Evolutionary conservation across 345 rosid genomes (phyloP), one percentile per base, ranked within the genome.

Genomic region (Rhodomyrtus tomentosa): DNA sequence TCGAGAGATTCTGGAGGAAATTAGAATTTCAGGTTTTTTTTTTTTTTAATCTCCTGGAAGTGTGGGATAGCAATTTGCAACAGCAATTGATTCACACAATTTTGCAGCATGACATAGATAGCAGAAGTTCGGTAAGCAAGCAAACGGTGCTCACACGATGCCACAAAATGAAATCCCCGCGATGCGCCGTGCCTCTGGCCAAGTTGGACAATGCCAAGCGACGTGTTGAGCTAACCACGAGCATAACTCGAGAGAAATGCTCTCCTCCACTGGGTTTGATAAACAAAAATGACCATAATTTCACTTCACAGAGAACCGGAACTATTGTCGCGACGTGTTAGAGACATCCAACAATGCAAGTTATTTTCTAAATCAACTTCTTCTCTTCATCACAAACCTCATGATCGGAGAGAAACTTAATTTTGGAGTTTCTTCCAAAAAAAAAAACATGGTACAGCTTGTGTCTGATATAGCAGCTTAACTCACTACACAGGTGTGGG

Each of bases 401-500:
- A 62, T 3, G 22, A 62, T 32, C 32, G 18, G 76, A 68, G 76
- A 68, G 42, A 68, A 16, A 68, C 20, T 45, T 68, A 36, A 4
- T 32, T 54, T 22, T 68, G 9, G 24, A 32, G 10, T 68, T 68
- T 68, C 45, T 1, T 68, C 76, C 76, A 8, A 9, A 68, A 32
- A 45, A 68, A 68, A 68, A 32, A 20, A 83, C n/a, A n/a, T n/a
- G n/a, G n/a, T 49, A 27, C 74, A 84, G n/a, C 49, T 49, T 73
- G 42, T 50, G n/a, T 81, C 84, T 25, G 54, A 81, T 13, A 18
- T 32, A 68, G 24, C 76, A 68, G 45, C 76, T 32, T 68, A 68
- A 32, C 38, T 20, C 42, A 24, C 29, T 32, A 68, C 76, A 68
- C 87, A 54, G 89, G 80, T 13, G 88, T 50, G 18, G 88, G 85